These are phyloP conservation scores for Aureobasidium leucospermi DNA, from an alignment of 2,329 filamentous ascomycete genomes.

Conservation along the genomic window DNA sequence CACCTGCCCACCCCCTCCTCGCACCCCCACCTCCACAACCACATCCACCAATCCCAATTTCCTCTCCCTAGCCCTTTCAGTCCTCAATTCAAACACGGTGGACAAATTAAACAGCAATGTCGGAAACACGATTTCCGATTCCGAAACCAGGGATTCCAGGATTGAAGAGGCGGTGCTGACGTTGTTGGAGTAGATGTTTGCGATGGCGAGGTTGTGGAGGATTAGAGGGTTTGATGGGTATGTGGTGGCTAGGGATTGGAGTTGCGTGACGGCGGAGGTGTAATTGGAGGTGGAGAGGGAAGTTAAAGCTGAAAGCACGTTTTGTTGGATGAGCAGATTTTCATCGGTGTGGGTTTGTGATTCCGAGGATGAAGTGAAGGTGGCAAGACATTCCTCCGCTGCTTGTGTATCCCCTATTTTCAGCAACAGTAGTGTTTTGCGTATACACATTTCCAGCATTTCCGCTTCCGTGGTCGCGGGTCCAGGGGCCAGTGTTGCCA, in stretches of 20 bases:
- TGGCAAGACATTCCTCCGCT: conserved; percentile 26
- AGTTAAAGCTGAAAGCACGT: conserved; percentile 56
- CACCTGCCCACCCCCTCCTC: background rate
- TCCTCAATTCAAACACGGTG: conserved; percentile 87
- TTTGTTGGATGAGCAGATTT: background rate
- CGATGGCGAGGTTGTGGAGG: conserved; percentile 76
- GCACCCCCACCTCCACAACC: background rate
- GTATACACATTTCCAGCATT: conserved; percentile 24
- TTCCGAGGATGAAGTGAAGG: background rate
- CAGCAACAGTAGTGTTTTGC: conserved; percentile 62
- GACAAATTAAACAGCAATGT: conserved; percentile 82
- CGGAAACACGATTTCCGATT: conserved; percentile 46
- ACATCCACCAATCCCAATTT: conserved; percentile 66
- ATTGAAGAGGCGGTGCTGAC: conserved; percentile 63
- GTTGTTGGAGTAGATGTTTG: conserved; percentile 70
- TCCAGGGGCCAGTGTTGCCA: conserved; percentile 31
- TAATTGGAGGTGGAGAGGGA: conserved; percentile 74
- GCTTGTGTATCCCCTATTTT: conserved; percentile 65
- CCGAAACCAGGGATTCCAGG: conserved; percentile 54
- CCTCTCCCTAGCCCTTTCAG: conserved; percentile 61
- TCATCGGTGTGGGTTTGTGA: background rate
- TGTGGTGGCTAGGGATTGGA: conserved; percentile 47
- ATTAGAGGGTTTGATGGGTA: conserved; percentile 58
- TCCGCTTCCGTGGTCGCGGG: background rate
- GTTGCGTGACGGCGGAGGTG: conserved; percentile 53